phyloP scores from a whole-genome alignment of 805 yeast genomes.

The Candida peoriensis region DNA sequence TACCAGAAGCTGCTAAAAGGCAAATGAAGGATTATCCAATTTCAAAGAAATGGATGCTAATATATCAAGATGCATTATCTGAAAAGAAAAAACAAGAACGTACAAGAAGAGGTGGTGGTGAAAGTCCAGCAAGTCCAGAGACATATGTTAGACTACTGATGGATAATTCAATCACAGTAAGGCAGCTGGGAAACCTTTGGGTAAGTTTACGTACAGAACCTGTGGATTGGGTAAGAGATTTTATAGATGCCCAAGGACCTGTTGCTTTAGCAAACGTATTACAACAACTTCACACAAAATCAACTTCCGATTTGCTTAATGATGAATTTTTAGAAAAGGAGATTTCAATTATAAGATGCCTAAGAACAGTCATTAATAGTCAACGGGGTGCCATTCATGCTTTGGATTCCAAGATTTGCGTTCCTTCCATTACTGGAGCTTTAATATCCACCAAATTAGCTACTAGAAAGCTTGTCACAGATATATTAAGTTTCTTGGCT shows the following conservation, averaged over 20 bases:
- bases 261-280: constrained; percentile 66
- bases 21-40: constrained; percentile 72
- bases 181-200: constrained; percentile 78
- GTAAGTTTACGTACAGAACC: constrained; percentile 92
- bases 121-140: constrained; percentile 45
- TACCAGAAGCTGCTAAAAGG: constrained; percentile 67
- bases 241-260: constrained; percentile 79
- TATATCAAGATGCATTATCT: constrained; percentile 78
- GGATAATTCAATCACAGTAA: constrained; percentile 59
- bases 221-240: constrained; percentile 71
- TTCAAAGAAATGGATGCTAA: constrained; percentile 87
- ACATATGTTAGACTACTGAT: constrained; percentile 71
- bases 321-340: constrained; percentile 62
- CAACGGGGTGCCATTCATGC: constrained; percentile 58
- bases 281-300: constrained; percentile 39
- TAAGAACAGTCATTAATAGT: constrained; percentile 67
- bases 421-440: constrained; percentile 65
- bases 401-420: constrained; percentile 36
- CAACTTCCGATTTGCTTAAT: constrained; percentile 24
- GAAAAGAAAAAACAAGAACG: constrained; percentile 57
- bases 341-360: constrained; percentile 67
- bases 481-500: constrained; percentile 56
- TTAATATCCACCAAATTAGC: constrained; percentile 67
- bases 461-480: constrained; percentile 78
- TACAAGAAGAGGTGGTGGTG: constrained; percentile 25